Evolutionary conservation across 2,329 filamentous ascomycete genomes (phyloP), one percentile per base, ranked within the genome.

Genomic region (Botrytis tulipae): DNA sequence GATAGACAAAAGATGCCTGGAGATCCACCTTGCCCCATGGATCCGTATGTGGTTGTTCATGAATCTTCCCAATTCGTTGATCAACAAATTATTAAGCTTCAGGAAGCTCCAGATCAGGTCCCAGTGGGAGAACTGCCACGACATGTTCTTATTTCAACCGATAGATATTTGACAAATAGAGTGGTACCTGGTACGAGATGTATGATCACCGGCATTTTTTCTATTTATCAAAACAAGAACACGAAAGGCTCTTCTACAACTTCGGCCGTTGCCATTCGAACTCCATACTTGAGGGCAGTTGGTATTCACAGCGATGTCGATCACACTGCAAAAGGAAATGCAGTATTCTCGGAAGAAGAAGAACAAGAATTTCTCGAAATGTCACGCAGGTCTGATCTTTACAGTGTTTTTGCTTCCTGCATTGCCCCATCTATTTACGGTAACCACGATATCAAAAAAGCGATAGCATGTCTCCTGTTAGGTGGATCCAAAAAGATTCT

Each of bases 361-460:
- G 96, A 99, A 83, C 95, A 98, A 82, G 95, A 99, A 78, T 99
- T 98, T 75, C 83, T 91, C 69, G 95, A 98, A 80, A 88, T 99
- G 85, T 98, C 95, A 81, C 88, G 96, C 76, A 87, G 94, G 70
- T 93, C 94, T 12, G 95, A 98, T 81, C 88, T 99, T n/a, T 99
- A 98, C 83, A 92, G 92, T 48, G 86, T 93, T 54, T 95, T 99
- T 84, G 90, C 95, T 1, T 90, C 92, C 78, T 98, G 95, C 82
- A 97, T 99, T 78, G 96, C 96, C 8, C 96, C 96, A 0, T 98
- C 96, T 0, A 99, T 99, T 80, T 99, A 98, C 81, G 96, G 96
- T 70, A 99, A 98, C 81, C 84, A 88, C 57, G 93, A 98, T 81
- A 99, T 99, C 83, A 99, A 99, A 82, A 99, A 98, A 83, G 91